phyloP scores from a whole-genome alignment of 495 filamentous ascomycete genomes.

The Aspergillus baeticus region DNA sequence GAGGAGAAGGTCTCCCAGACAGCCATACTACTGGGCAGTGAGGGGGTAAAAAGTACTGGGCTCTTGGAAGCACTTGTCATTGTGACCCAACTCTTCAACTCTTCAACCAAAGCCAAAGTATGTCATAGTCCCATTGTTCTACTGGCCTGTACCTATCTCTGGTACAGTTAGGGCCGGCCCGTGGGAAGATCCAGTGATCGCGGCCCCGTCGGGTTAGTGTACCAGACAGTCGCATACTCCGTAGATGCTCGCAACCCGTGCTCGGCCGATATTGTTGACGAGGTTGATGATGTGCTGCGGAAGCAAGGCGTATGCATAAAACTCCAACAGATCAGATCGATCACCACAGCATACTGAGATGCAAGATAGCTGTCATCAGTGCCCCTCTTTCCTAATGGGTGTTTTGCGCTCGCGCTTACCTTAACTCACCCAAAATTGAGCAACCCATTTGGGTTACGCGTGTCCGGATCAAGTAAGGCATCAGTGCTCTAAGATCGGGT shows the following conservation, averaged over 20 bases:
- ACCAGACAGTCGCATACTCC: background rate
- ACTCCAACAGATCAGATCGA: conserved; percentile 21
- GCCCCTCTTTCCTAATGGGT: conserved; percentile 12
- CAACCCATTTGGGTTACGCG: conserved; percentile 6
- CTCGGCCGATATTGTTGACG: conserved; percentile 12
- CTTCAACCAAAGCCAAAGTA: no score
- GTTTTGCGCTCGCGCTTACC: conserved; percentile 1
- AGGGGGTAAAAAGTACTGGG: conserved; percentile 10
- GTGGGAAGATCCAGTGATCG: conserved; percentile 21
- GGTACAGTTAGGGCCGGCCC: conserved; percentile 29
- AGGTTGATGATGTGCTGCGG: conserved; percentile 20
- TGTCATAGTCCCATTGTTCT: background rate
- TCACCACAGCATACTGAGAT: conserved; percentile 8
- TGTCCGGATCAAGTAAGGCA: conserved; percentile 20
- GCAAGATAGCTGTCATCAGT: conserved; percentile 7
- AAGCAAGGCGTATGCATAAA: conserved; percentile 20
- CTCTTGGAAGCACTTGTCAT: background rate
- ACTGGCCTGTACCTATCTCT: conserved; percentile 12
- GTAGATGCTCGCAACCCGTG: background rate
- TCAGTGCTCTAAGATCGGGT: conserved; percentile 10
- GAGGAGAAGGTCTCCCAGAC: conserved; percentile 5
- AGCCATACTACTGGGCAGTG: background rate
- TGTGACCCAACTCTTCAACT: conserved; percentile 1
- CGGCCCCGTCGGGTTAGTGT: conserved; percentile 3
- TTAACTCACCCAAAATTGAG: background rate